phyloP scores from a whole-genome alignment of 306 rosid species.

The Casuarina equisetifolia region DNA sequence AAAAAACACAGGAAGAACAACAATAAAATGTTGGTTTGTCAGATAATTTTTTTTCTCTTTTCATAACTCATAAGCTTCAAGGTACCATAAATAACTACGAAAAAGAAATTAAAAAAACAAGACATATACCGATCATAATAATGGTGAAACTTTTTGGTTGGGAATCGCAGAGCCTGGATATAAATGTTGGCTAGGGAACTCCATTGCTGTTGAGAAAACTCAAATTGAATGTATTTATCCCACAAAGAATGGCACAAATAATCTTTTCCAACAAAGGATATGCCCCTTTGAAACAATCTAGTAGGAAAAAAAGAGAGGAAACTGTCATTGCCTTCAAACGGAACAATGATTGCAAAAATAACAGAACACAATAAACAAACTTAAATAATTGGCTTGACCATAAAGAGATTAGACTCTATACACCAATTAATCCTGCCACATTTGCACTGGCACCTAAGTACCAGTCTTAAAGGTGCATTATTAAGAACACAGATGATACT shows the following conservation, averaged over 20 bases:
- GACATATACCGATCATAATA: conserved; percentile 66
- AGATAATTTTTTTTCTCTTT: background rate
- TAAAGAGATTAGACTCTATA: background rate
- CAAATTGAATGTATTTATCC: conserved; percentile 85
- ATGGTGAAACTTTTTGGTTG: conserved; percentile 71
- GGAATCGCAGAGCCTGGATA: conserved; percentile 75
- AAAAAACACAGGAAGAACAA: conserved; percentile 4
- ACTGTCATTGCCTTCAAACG: conserved; percentile 21
- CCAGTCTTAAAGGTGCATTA: background rate
- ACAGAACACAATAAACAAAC: background rate
- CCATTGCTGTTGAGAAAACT: conserved; percentile 82
- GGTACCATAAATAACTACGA: background rate
- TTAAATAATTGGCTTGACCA: background rate
- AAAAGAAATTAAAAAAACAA: conserved; percentile 11
- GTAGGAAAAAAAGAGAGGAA: conserved; percentile 25
- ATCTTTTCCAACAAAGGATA: conserved; percentile 86
- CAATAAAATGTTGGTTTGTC: background rate
- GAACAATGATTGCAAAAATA: background rate
- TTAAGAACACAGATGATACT: background rate
- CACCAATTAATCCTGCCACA: background rate
- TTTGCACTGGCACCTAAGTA: too few species aligned
- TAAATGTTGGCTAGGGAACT: conserved; percentile 65
- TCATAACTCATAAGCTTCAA: background rate
- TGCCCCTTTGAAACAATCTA: conserved; percentile 77
- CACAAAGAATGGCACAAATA: conserved; percentile 71